Evolutionary conservation across 2,329 filamentous ascomycete genomes (phyloP), one percentile per base, ranked within the genome.

Genomic region (Fusarium sp.): DNA sequence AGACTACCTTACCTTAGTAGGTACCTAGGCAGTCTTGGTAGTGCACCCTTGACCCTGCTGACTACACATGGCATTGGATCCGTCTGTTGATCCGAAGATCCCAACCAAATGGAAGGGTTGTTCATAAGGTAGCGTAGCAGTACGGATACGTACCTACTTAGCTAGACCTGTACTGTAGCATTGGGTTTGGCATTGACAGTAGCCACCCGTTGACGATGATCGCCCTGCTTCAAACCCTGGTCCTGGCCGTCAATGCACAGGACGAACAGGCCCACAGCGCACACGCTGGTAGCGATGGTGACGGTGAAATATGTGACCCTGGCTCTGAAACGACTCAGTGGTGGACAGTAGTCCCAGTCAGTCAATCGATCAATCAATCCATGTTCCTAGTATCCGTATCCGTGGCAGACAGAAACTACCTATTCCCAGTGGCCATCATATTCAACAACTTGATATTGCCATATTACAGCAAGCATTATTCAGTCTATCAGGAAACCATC

Each of bases 171-270:
- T n/a, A 34, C 55, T 36, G 39, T 58, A 58, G 55, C 41, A 50
- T 58, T 58, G 30, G 41, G n/a, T 36, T 48, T 58, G 24, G 54
- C 41, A 28, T 34, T 58, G 41, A 50, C 50, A 57, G 62, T 68
- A 74, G 76, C 73, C 73, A 78, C 73, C 76, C 76, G 76, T 78
- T 78, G 76, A 74, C 76, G 76, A 78, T 76, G 76, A 78, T 78
- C 76, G 76, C 72, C 76, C 63, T 78, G 62, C 75, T 64, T 78
- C 54, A 47, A 56, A 62, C 71, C 76, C 76, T 41, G 67, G 73
- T 68, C 75, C 70, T 59, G 64, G 48, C 52, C 36, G 69, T 66
- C 70, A 59, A 65, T 73, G 70, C 70, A 74, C 67, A 61, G 62
- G 44, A 51, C 28, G 54, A 68, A 48, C 26, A 67, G 71, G 30